Evolutionary conservation across 805 yeast species (phyloP), one percentile per base, ranked within the genome.

Genomic region (Candida orba): DNA sequence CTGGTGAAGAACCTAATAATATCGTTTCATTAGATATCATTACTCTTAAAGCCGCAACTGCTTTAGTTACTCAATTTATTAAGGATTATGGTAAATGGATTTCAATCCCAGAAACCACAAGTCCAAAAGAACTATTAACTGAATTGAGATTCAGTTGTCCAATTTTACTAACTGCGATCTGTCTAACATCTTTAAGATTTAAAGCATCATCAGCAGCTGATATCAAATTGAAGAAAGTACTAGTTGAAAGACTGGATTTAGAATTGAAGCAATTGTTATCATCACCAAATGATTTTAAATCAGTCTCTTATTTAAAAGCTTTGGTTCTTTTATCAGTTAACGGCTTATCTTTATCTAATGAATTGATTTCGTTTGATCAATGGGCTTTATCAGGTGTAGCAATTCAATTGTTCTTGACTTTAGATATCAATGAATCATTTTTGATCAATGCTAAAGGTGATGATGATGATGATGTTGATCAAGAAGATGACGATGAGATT

Each of bases 11-110:
- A 60, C 51, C 60, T 12, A 50, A 54, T 35, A 86, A 82, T 54
- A 59, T 82, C 3, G 65, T 84, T 3, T 52, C 73, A 3, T 52
- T 73, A 23, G 76, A 76, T 1, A 61, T 82, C 5, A 52, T 85
- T 14, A 54, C 76, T 1, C 52, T 67, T 34, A 59, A 62, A 3
- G 79, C 81, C 50, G 77, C 78, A 0, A 51, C 71, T 7, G 66
- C 67, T 15, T 60, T 84, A 34, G 62, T 84, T 50, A 70, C 69
- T 42, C 74, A 73, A 38, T 85, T 84, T 57, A 65, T 83, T 36
- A 75, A 78, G 39, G 72, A 82, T 53, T 84, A 80, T 55, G 87
- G 89, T 5, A 69, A 87, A 27, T 85, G 95, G 95, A 78, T 83
- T 4, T 77, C 84, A 42, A 77, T 84, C 40, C 88, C 90, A 0